A percentile compares a stretch with the other conserved stretches of the same genome.
Conservation (phyloP, 192 early-diverging fungal species). For the Umbelopsis sp. region DNA sequence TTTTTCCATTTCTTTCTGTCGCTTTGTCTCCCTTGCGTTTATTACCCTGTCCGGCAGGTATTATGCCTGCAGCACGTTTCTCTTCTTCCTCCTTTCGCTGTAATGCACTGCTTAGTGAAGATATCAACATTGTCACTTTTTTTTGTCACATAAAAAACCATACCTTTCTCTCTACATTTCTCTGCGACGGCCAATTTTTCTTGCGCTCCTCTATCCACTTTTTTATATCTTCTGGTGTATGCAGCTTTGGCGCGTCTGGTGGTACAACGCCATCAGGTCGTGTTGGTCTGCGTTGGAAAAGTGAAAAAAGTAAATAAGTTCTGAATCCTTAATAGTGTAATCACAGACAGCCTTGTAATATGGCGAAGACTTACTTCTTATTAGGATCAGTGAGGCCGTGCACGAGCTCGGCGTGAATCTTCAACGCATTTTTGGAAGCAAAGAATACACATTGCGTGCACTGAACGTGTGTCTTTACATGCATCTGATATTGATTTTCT, state of each 20-base stretch:
- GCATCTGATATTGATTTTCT: background rate
- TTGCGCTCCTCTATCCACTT: conserved; percentile 86
- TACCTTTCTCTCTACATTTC: conserved; percentile 69
- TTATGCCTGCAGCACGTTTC: background rate
- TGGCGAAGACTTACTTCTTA: conserved; percentile 22
- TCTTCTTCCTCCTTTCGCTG: background rate
- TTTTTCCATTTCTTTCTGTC: background rate
- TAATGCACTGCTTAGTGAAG: background rate
- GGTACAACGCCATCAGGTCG: conserved; percentile 36
- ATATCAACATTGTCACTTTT: background rate
- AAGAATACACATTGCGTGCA: conserved; percentile 27
- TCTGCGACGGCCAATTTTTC: conserved; percentile 75
- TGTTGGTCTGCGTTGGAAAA: background rate
- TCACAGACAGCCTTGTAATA: background rate
- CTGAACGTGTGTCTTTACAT: conserved; percentile 27
- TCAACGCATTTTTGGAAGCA: conserved; percentile 13
- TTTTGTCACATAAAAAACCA: background rate
- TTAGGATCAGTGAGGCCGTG: conserved; percentile 10
- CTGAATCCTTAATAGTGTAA: background rate
- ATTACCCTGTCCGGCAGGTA: background rate
- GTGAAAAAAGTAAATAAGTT: background rate
- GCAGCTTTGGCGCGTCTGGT: conserved; percentile 42
- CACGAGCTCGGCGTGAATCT: conserved; percentile 4
- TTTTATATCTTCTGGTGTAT: conserved; percentile 73
- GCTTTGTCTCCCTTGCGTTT: background rate